These are phyloP conservation scores for Colletotrichum sublineola DNA, from an alignment of 2,329 filamentous ascomycete genomes.

Conservation along the genomic window DNA sequence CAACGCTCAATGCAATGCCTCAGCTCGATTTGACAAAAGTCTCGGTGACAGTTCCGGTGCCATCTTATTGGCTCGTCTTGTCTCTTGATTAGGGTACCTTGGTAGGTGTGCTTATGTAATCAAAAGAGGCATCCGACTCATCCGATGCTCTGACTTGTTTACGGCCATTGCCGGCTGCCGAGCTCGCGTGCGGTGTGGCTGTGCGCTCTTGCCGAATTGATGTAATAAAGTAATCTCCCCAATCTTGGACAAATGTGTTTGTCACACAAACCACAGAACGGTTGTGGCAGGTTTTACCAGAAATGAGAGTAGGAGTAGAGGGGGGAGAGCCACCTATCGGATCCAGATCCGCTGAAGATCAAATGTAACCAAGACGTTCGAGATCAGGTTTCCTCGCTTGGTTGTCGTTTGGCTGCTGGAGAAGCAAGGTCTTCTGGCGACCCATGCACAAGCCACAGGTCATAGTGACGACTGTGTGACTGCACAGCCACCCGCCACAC, in stretches of 20 bases:
- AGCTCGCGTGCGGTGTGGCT: neutral
- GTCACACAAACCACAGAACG: neutral
- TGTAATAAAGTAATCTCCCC: neutral
- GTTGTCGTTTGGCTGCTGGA: neutral
- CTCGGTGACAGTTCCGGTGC: neutral
- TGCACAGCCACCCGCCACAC: neutral
- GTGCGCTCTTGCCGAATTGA: neutral
- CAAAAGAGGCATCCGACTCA: neutral
- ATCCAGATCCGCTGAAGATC: neutral
- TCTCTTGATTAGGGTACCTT: no score
- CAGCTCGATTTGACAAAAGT: no score
- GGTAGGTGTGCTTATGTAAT: neutral
- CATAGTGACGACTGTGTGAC: neutral
- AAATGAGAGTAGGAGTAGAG: neutral
- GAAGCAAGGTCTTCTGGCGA: neutral
- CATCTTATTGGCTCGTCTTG: neutral
- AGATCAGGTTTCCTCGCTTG: neutral
- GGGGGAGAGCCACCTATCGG: neutral
- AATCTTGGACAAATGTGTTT: neutral
- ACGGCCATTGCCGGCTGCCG: no score
- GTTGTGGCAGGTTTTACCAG: neutral
- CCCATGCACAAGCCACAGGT: conserved; percentile 3
- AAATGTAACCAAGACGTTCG: no score
- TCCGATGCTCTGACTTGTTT: no score
- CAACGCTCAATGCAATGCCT: neutral